These are phyloP conservation scores for Solanum lignicaule DNA, from an alignment of 257 asterid species.

Conservation along the genomic window DNA sequence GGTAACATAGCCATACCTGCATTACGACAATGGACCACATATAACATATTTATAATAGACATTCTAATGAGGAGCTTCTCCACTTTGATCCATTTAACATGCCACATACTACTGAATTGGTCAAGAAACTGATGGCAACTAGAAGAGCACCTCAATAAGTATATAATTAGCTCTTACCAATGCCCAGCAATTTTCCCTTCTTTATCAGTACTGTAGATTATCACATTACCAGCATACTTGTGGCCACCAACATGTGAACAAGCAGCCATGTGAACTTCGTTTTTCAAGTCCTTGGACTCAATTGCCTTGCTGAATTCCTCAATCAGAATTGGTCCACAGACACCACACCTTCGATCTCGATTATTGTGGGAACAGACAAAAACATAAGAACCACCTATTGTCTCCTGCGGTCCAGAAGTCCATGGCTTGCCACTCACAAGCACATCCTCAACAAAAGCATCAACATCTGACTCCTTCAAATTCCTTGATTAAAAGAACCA, in stretches of 20 bases:
- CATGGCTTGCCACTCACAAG: conserved; percentile 74
- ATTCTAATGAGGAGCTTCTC: background rate
- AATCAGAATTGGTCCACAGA: conserved; percentile 88
- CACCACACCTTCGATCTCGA: conserved; percentile 88
- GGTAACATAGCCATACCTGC: conserved; percentile 95
- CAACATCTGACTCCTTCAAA: conserved; percentile 63
- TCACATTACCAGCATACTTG: conserved; percentile 94
- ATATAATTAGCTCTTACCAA: conserved; percentile 41
- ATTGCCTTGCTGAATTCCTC: conserved; percentile 65
- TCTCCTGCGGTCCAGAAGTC: conserved; percentile 52
- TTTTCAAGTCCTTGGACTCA: conserved; percentile 42
- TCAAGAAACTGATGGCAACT: background rate
- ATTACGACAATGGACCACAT: conserved; percentile 8
- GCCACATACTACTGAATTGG: background rate
- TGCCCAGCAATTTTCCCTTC: conserved; percentile 73
- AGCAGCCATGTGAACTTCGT: conserved; percentile 56
- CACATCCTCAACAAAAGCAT: conserved; percentile 73
- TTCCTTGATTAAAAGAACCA: conserved; percentile 36
- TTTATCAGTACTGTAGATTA: conserved; percentile 46
- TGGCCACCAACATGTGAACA: conserved; percentile 98
- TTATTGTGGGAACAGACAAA: conserved; percentile 87
- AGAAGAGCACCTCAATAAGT: background rate
- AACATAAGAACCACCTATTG: conserved; percentile 68
- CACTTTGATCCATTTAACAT: background rate
- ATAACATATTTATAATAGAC: background rate